Conservation (phyloP, 2,329 filamentous ascomycete genomes). For the Didymella pomorum region DNA sequence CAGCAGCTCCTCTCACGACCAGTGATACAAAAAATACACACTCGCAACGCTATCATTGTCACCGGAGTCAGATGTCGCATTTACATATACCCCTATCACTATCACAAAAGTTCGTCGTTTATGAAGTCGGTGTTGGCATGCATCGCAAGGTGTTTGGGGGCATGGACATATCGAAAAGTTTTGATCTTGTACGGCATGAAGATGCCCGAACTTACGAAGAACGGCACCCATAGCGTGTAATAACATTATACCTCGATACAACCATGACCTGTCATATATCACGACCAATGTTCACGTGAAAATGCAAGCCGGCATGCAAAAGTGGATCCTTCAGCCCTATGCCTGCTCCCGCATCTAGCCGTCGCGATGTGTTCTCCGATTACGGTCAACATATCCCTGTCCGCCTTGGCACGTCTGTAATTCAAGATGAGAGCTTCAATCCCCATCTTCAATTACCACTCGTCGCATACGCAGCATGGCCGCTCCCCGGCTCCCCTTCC, state of each 20-base stretch:
- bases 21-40: conserved; percentile 4
- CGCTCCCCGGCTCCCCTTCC: conserved; percentile 55
- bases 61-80: conserved; percentile 12
- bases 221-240: conserved; percentile 1
- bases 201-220: not conserved
- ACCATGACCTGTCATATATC: not conserved
- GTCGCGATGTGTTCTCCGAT: conserved; percentile 23
- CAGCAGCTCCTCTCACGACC: conserved; percentile 46
- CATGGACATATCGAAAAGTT: conserved; percentile 13
- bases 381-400: conserved; percentile 22
- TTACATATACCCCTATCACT: conserved; percentile 22
- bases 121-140: not conserved
- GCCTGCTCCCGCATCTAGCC: conserved; percentile 16
- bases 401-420: conserved; percentile 14
- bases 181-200: not conserved
- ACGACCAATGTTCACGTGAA: not conserved
- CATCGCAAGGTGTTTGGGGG: conserved; percentile 17
- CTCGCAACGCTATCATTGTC: conserved; percentile 8
- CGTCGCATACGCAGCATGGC: conserved; percentile 46
- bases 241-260: not conserved
- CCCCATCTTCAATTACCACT: conserved; percentile 2
- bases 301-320: conserved; percentile 9
- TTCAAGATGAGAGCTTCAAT: conserved; percentile 13
- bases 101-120: conserved; percentile 21
- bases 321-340: conserved; percentile 19